Percentiles rank a stretch among this genome's conserved stretches.
Conservation (phyloP, 352 stramenopile species). For the Phytophthora europaea region DNA sequence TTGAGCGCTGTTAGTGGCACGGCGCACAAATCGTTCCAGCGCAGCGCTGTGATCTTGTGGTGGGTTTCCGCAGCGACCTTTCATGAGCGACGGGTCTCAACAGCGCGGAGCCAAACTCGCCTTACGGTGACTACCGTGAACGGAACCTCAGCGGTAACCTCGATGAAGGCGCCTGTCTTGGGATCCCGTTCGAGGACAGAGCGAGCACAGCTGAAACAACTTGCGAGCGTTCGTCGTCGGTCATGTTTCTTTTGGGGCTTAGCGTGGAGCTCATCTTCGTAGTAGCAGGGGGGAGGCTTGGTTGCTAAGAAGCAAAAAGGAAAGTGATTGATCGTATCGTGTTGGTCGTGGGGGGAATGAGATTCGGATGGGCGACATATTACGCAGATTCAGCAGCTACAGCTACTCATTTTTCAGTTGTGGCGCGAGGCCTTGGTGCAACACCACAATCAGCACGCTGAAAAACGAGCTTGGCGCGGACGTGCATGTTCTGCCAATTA, state of each 20-base stretch:
- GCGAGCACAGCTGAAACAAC: neutral
- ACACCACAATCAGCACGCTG: neutral
- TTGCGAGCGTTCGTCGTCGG: neutral
- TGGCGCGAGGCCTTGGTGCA: neutral
- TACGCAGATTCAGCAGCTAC: neutral
- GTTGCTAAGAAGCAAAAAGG: neutral
- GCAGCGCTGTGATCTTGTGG: neutral
- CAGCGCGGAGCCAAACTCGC: conserved; percentile 2
- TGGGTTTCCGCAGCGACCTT: neutral
- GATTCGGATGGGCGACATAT: conserved; percentile 9
- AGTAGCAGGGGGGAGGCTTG: neutral
- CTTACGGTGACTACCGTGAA: neutral
- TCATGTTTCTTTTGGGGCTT: neutral
- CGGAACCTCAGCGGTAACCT: neutral
- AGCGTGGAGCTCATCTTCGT: neutral
- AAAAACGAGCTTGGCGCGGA: neutral
- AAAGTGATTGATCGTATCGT: neutral
- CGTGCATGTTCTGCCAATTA: too few species aligned
- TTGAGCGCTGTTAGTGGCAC: neutral
- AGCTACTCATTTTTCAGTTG: conserved; percentile 1
- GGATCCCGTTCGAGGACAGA: neutral
- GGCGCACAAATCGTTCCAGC: neutral
- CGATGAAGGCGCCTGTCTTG: neutral
- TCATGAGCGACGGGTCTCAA: neutral
- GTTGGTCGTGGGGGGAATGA: neutral